phyloP scores from a whole-genome alignment of 169 alveolate species.

The Plasmodium reichenowi region DNA sequence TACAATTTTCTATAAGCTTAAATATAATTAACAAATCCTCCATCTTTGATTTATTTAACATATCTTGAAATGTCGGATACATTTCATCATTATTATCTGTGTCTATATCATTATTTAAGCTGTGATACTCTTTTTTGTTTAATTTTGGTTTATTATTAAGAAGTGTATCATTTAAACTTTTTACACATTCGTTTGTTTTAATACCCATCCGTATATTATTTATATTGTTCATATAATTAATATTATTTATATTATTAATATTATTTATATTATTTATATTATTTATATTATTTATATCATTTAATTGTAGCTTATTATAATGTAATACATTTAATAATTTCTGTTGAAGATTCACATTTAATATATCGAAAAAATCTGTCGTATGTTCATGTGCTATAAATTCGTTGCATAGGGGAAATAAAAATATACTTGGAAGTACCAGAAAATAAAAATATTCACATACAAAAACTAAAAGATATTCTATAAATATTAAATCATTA shows the following conservation, averaged over 20 bases:
- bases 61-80: neutral
- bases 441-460: conserved; percentile 54
- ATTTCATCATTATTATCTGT: neutral
- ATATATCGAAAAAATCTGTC: conserved; percentile 19
- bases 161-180: neutral
- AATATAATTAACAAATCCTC: conserved; percentile 59
- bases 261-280: neutral
- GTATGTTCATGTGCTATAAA: conserved; percentile 54
- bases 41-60: conserved; percentile 7
- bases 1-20: conserved; percentile 18
- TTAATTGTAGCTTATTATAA: conserved; percentile 32
- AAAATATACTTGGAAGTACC: conserved; percentile 40
- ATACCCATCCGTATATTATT: neutral
- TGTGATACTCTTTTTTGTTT: neutral
- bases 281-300: conserved; percentile 11
- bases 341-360: conserved; percentile 29
- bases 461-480: conserved; percentile 19
- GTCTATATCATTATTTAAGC: neutral
- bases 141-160: neutral
- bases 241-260: neutral
- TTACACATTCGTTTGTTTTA: neutral
- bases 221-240: neutral
- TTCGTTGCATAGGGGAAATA: conserved; percentile 30
- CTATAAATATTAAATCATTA: conserved; percentile 21
- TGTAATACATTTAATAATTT: conserved; percentile 36